Percentiles rank a stretch among this genome's conserved stretches.
Conservation (phyloP, 331 rosid species). For the Acacia pycnantha region DNA sequence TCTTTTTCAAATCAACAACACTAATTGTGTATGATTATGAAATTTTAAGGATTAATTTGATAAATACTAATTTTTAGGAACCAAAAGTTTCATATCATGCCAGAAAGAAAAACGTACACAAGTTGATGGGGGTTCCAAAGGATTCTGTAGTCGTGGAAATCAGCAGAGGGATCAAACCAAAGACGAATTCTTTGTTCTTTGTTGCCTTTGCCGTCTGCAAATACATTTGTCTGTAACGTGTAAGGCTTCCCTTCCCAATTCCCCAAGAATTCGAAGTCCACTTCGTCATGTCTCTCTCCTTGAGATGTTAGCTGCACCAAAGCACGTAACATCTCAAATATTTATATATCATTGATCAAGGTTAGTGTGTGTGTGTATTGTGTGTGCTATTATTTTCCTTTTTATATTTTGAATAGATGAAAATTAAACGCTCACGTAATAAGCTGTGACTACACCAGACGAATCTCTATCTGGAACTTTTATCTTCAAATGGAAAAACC, state of each 20-base stretch:
- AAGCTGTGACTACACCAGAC: conserved; percentile 75
- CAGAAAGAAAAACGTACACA: conserved; percentile 43
- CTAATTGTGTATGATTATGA: neutral
- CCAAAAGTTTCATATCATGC: neutral
- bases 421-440: conserved; percentile 40
- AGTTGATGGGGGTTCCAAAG: conserved; percentile 61
- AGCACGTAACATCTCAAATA: neutral
- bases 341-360: neutral
- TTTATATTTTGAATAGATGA: neutral
- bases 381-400: no score
- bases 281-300: conserved; percentile 47
- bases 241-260: conserved; percentile 45
- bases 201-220: conserved; percentile 39
- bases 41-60: neutral
- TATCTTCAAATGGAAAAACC: conserved; percentile 52
- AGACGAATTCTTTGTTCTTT: conserved; percentile 58
- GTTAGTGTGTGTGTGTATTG: no score
- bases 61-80: neutral
- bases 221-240: conserved; percentile 60
- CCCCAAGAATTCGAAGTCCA: conserved; percentile 75
- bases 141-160: conserved; percentile 54
- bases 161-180: conserved; percentile 62
- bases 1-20: no score
- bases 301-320: conserved; percentile 39
- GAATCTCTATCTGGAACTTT: conserved; percentile 56